Evolutionary conservation across 768 basidiomycete species (phyloP).

Genomic region (Auricularia sp.): DNA sequence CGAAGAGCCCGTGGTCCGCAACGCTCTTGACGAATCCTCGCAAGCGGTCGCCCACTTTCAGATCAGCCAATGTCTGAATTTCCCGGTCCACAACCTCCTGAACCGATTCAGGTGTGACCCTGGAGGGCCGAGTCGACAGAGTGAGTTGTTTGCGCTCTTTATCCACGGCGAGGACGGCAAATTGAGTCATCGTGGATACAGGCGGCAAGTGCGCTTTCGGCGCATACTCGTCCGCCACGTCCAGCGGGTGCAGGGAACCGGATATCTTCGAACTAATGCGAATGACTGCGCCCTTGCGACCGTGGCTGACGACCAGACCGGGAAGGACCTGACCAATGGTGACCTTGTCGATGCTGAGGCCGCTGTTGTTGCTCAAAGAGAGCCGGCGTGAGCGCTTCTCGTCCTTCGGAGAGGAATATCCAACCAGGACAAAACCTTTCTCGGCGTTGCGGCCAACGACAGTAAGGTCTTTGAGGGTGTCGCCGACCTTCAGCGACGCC

Average conservation of each 20-base stretch:
- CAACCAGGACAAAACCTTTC: slow-evolving; percentile 78
- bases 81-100: slow-evolving; percentile 55
- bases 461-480: slow-evolving; percentile 62
- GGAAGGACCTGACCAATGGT: slow-evolving; percentile 63
- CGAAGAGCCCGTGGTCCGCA: slow-evolving; percentile 80
- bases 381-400: slow-evolving; percentile 10
- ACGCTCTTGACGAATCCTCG: slow-evolving; percentile 87
- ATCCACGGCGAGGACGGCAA: slow-evolving; percentile 62
- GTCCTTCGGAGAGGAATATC: slow-evolving; percentile 49
- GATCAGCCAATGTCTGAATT: slow-evolving; percentile 45
- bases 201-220: slow-evolving; percentile 43
- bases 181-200: slow-evolving; percentile 58
- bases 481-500: slow-evolving; percentile 51
- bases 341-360: slow-evolving; percentile 56
- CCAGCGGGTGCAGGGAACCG: slow-evolving; percentile 74
- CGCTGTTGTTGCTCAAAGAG: slow-evolving; percentile 31
- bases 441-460: slow-evolving; percentile 85
- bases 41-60: slow-evolving; percentile 64
- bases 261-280: slow-evolving; percentile 63
- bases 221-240: slow-evolving; percentile 72
- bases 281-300: slow-evolving; percentile 60
- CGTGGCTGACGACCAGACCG: slow-evolving; percentile 71
- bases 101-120: slow-evolving; percentile 42
- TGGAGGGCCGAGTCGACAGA: slow-evolving; percentile 74
- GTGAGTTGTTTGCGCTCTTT: slow-evolving; percentile 52